Base-by-base conservation (phyloP, 768 basidiomycete species). In the Auricularia heimuer region DNA sequence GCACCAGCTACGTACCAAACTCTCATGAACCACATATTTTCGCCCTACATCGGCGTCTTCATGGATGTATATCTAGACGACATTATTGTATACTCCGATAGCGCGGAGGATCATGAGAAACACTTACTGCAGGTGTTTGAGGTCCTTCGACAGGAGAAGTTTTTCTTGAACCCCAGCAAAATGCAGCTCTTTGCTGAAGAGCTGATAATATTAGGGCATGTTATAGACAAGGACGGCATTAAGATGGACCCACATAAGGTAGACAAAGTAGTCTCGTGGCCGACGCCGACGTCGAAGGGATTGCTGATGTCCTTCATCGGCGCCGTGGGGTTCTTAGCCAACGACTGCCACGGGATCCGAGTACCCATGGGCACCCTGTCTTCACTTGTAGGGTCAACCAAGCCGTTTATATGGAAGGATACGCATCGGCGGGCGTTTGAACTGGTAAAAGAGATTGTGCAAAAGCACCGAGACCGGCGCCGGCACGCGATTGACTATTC, bases 361-460 rank as follows among this genome's bases (percentile, higher is more conserved):
- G 75, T 80, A 1, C 78, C 79, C 1, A 78, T 81, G 75, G 75
- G 72, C 2, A 63, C 76, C 0, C 66, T 81, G 0, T 64, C 66
- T 0, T 62, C 67, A 16, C 33, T 73, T 0, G 69, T 70, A 68
- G 70, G 1, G 65, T 37, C 11, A 62, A 72, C 1, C 65, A 67
- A 3, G 24, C 33, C 0, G 73, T 72, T n/a, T 75, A 75, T 1
- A 0, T 76, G 75, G 77, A 67, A 0, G 76, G 29, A 29, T 0
- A 29, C 29, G 29, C 29, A 29, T 0, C 29, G 3, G 2, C 2
- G 29, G 0, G 29, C 79, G 0, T 81, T 81, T 63, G 72, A 78
- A 6, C 69, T 72, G 0, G 71, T 80, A 3, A 77, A 80, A 64
- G 35, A 36, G 0, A 35, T 75, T 0, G 75, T 77, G 1, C 62